Evolutionary conservation across 352 stramenopile genomes (phyloP), one percentile per base, ranked within the genome.

Genomic region (Phytophthora sp.): DNA sequence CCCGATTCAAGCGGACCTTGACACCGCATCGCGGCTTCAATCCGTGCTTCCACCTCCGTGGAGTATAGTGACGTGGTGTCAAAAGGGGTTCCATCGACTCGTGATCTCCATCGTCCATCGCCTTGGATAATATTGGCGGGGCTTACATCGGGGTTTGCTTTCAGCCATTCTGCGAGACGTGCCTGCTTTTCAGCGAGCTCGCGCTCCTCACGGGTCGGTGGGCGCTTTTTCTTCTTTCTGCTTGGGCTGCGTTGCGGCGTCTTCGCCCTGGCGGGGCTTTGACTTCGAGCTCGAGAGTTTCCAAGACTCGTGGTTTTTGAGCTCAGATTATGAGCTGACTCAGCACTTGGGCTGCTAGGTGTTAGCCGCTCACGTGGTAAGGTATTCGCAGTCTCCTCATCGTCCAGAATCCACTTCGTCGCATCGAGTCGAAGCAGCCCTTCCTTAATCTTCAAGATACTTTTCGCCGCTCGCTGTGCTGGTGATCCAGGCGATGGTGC

Each of bases 381-480:
- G 28, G 53, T 41, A 26, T 31, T 54, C 39, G n/a, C 35, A 37
- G 39, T 60, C 49, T 43, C 34, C 12, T 15, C 20, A 7, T 45
- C 37, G 24, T 24, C 39, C 24, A 26, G 24, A n/a, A n/a, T 23
- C 54, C 32, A 61, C 17, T 59, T 60, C 2, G 43, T 56, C 8
- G 7, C 41, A 38, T 69, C 49, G 18, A 75, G 13, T 38, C 46
- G 63, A n/a, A 69, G 34, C 17, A 86, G 60, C 28, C 72, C 76
- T 18, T 82, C 62, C 50, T 77, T 79, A 31, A 89, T 48, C 34
- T 81, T 62, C 23, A 86, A 70, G 8, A 89, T 87, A 54, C 69
- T 76, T 58, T 76, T 81, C 12, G 70, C 80, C 3, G 80, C 80
- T 54, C 67, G 80, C 34, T 84, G 77, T 3, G 75, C 73, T 18